These are phyloP conservation scores for Gossypium stocksii DNA, from an alignment of 345 rosid species.

Conservation along the genomic window DNA sequence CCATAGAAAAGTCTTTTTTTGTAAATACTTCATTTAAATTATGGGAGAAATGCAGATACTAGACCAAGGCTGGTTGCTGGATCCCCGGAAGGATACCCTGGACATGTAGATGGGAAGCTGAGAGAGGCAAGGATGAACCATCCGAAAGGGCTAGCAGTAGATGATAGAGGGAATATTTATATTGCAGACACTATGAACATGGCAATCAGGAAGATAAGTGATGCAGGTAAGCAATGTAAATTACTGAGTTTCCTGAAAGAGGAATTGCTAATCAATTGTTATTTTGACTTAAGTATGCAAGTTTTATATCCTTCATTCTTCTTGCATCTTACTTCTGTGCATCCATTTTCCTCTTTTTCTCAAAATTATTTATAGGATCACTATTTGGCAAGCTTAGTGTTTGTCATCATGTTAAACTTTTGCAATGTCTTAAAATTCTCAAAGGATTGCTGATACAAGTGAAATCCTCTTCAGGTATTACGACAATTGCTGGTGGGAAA, in stretches of 20 bases:
- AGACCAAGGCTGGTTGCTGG: slow-evolving; percentile 89
- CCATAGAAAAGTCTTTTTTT: not conserved
- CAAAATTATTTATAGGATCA: not conserved
- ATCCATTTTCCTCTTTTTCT: not conserved
- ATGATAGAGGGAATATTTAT: slow-evolving; percentile 88
- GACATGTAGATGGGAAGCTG: slow-evolving; percentile 83
- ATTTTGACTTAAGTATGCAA: not conserved
- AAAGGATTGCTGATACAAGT: slow-evolving; percentile 10
- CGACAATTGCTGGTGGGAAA: slow-evolving; percentile 99
- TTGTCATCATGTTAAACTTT: not conserved
- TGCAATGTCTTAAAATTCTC: not conserved
- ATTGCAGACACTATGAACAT: slow-evolving; percentile 80
- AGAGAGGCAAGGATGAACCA: slow-evolving; percentile 88
- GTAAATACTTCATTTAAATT: not conserved
- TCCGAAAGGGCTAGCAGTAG: slow-evolving; percentile 86
- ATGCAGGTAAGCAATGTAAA: slow-evolving; percentile 48
- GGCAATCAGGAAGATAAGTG: slow-evolving; percentile 92
- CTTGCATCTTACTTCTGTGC: not conserved
- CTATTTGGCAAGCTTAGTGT: not conserved
- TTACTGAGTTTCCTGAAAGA: not conserved
- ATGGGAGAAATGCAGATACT: slow-evolving; percentile 41
- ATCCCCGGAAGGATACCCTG: slow-evolving; percentile 75
- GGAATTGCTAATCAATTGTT: not conserved
- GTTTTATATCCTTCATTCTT: not conserved
- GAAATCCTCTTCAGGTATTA: slow-evolving; percentile 55